Percentiles rank a stretch among this genome's conserved stretches.
phyloP scores from a whole-genome alignment of 1,139 yeast species.

The Zygosaccharomyces sapae region DNA sequence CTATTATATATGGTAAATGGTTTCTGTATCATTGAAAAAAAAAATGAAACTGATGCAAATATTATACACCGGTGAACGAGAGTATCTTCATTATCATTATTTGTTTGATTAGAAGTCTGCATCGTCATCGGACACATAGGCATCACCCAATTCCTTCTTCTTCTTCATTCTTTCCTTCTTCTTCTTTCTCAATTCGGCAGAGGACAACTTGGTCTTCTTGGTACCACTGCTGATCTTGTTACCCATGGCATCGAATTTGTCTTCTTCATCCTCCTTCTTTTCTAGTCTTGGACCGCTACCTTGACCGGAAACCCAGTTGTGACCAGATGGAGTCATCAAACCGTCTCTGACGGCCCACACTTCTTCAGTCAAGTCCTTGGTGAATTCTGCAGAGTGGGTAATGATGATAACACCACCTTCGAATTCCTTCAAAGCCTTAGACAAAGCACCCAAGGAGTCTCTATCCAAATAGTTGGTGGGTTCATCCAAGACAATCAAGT shows the following conservation, averaged over 20 bases:
- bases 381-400: slow-evolving; percentile 99
- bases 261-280: slow-evolving; percentile 97
- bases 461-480: slow-evolving; percentile 99
- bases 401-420: slow-evolving; percentile 99
- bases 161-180: slow-evolving; percentile 99
- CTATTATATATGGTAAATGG: slow-evolving; percentile 16
- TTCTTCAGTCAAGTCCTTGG: slow-evolving; percentile 98
- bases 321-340: slow-evolving; percentile 99
- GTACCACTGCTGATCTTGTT: slow-evolving; percentile 95
- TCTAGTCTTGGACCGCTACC: slow-evolving; percentile 99
- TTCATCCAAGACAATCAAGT: slow-evolving; percentile 97
- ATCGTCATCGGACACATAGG: slow-evolving; percentile 86
- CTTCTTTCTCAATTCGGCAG: slow-evolving; percentile 99
- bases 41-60: slow-evolving; percentile 16
- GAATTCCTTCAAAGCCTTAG: slow-evolving; percentile 97
- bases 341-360: slow-evolving; percentile 99
- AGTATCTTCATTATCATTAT: background rate
- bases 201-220: slow-evolving; percentile 96
- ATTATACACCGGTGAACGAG: slow-evolving; percentile 7
- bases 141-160: slow-evolving; percentile 99
- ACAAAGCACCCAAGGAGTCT: slow-evolving; percentile 98
- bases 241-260: slow-evolving; percentile 99
- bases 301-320: slow-evolving; percentile 99
- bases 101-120: slow-evolving; percentile 43
- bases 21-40: slow-evolving; percentile 21